Evolutionary conservation across 2,329 filamentous ascomycete species (phyloP), one percentile per base, ranked within the genome.

Genomic region (Verticillium albo-atrum): DNA sequence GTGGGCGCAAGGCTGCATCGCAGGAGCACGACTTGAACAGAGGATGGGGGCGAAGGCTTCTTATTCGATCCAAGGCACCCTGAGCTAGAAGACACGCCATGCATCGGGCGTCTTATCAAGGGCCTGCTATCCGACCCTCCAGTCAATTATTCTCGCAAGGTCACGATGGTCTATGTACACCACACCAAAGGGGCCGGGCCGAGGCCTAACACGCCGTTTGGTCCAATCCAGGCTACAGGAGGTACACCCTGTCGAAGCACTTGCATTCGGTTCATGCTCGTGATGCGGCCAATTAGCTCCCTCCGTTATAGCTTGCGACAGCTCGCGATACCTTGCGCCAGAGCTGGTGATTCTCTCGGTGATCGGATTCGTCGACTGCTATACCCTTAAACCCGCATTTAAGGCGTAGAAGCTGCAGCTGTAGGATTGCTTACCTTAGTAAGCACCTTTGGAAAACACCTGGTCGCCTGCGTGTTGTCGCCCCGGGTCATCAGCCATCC

Each of bases 1-100:
- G 42, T 20, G n/a, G 12, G 20, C 20, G 20, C 42, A 25, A 50
- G 42, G 42, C 42, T 25, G 20, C 6, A 26, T 23, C 20, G 20
- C 3, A 20, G 20, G 20, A 50, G 10, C 12, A 25, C 10, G 52
- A 75, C 64, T 58, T 68, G 64, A 23, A 23, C 14, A 20, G 42
- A 10, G 10, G 20, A 12, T 25, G 42, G 42, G 42, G 17, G 10
- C 7, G 42, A 50, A 23, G n/a, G 20, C 35, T 25, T 25, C 10
- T 50, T 50, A 50, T 50, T 50, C 4, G 42, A 23, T 7, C 42
- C 42, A 50, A 50, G n/a, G 7, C 30, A 50, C 20, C 20, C 9
- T 23, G n/a, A 12, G 25, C n/a, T 20, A 50, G 7, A 23, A 7
- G 9, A 7, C 42, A 23, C 42, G 14, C 7, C 20, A 23, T 26